These are phyloP conservation scores for Boletus bicolor DNA, from an alignment of 768 basidiomycete species.

Conservation along the genomic window DNA sequence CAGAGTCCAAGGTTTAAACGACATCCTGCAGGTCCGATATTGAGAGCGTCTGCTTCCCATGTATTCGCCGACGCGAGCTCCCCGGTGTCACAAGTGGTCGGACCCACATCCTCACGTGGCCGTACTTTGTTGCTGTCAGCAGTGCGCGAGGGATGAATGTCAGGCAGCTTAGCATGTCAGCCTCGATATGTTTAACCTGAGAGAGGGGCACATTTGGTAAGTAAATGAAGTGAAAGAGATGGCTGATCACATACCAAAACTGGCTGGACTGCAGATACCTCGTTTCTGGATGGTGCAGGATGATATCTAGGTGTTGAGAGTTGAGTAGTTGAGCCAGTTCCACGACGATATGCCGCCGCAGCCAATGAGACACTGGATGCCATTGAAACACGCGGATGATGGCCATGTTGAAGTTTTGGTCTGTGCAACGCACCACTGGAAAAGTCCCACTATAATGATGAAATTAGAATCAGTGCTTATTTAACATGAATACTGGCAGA, in stretches of 20 bases:
- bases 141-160: slow-evolving; percentile 75
- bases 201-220: neutral
- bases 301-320: slow-evolving; percentile 66
- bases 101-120: slow-evolving; percentile 83
- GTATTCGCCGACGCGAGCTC: slow-evolving; percentile 25
- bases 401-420: slow-evolving; percentile 70
- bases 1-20: slow-evolving; percentile 7
- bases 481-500: slow-evolving; percentile 34
- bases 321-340: slow-evolving; percentile 51
- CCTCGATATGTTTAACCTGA: slow-evolving; percentile 79
- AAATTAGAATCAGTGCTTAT: neutral
- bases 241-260: slow-evolving; percentile 59
- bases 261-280: slow-evolving; percentile 87
- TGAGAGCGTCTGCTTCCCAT: slow-evolving; percentile 30
- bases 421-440: slow-evolving; percentile 87
- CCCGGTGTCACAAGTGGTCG: slow-evolving; percentile 54
- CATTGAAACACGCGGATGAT: slow-evolving; percentile 74
- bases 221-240: neutral
- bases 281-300: slow-evolving; percentile 85
- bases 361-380: slow-evolving; percentile 76
- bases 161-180: slow-evolving; percentile 73
- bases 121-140: slow-evolving; percentile 73
- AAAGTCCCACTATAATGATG: slow-evolving; percentile 78
- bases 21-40: slow-evolving; percentile 32
- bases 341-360: slow-evolving; percentile 59